Base-by-base conservation (phyloP, 1,284 basidiomycete genomes). In the Heimioporus punctisporus region DNA sequence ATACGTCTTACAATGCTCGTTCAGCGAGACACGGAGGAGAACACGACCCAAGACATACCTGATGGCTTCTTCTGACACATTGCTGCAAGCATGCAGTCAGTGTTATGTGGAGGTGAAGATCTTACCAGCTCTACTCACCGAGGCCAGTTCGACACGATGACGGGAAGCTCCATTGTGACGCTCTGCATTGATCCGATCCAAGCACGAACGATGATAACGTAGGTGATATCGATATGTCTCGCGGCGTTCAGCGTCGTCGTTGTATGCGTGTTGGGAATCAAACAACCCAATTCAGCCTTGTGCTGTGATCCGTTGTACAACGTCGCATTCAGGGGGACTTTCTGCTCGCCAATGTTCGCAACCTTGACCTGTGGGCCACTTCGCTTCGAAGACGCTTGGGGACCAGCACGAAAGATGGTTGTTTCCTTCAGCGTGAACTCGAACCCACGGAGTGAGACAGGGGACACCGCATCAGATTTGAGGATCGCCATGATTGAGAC, bases 141-240 rank as follows among this genome's bases (percentile, higher is more conserved):
- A 58, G 87, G 87, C 90, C 90, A 92, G 62, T 92, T 92, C 3
- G 91, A 91, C 34, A 93, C 77, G 46, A 90, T 84, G 11, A 92
- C 79, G 23, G 90, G 88, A 41, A 95, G 73, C 46, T 89, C 86
- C 74, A 92, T 82, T 28, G 81, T 74, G 12, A 93, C 66, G 27
- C 54, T 84, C 83, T 52, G 83, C 77, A 84, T 84, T 7, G 82
- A 81, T 23, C 86, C 89, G 72, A 92, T 80, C 44, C 90, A 76
- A 5, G 92, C 92, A 69, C 86, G 90, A 52, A 93, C 86, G 40
- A 78, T 78, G 44, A 95, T 76, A 47, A 84, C 78, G 70, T 95
- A 95, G 2, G 83, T 87, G 50, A 95, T 85, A 66, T 93, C 90
- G 53, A 95, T 88, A 62, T 90, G 85, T 58, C 88, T 77, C 10